Evolutionary conservation across 2,329 filamentous ascomycete genomes (phyloP).

Genomic region (Neoscytalidium dimidiatum): DNA sequence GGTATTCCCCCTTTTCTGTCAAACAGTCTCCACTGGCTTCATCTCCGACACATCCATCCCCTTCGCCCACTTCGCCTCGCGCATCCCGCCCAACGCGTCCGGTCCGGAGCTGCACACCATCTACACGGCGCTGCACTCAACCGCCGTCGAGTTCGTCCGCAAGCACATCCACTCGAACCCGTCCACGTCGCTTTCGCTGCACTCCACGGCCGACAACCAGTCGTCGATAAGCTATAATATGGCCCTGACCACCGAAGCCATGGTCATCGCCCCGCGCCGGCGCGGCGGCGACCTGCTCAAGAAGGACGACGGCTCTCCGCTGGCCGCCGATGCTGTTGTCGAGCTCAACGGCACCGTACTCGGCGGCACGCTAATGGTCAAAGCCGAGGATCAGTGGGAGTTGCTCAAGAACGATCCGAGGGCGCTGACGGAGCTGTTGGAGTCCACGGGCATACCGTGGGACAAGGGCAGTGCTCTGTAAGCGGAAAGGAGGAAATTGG

Average conservation of each 20-base stretch:
- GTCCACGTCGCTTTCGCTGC: slow-evolving; percentile 32
- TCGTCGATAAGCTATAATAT: slow-evolving; percentile 60
- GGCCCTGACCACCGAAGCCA: slow-evolving; percentile 55
- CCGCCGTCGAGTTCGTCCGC: slow-evolving; percentile 36
- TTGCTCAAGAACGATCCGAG: slow-evolving; percentile 43
- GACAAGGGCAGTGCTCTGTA: slow-evolving; percentile 8
- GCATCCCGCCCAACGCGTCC: slow-evolving; percentile 43
- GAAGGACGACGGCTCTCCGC: slow-evolving; percentile 38
- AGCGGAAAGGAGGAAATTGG: neutral
- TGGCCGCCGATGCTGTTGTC: slow-evolving; percentile 38
- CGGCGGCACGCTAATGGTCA: slow-evolving; percentile 61
- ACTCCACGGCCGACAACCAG: slow-evolving; percentile 35
- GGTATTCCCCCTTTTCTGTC: neutral
- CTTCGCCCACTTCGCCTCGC: slow-evolving; percentile 51
- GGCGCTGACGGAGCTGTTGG: slow-evolving; percentile 47
- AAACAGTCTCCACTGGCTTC: slow-evolving; percentile 24
- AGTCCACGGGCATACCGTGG: slow-evolving; percentile 35
- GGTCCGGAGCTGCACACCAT: slow-evolving; percentile 33
- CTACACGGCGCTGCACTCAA: slow-evolving; percentile 37
- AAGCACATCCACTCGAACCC: slow-evolving; percentile 45
- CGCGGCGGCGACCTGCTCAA: slow-evolving; percentile 47
- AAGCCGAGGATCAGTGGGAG: slow-evolving; percentile 57
- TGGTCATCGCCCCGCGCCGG: slow-evolving; percentile 56
- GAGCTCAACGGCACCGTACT: slow-evolving; percentile 60
- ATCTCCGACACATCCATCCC: slow-evolving; percentile 43